phyloP scores from a whole-genome alignment of 176 grass and related monocot species.

The Phyllostachys edulis region DNA sequence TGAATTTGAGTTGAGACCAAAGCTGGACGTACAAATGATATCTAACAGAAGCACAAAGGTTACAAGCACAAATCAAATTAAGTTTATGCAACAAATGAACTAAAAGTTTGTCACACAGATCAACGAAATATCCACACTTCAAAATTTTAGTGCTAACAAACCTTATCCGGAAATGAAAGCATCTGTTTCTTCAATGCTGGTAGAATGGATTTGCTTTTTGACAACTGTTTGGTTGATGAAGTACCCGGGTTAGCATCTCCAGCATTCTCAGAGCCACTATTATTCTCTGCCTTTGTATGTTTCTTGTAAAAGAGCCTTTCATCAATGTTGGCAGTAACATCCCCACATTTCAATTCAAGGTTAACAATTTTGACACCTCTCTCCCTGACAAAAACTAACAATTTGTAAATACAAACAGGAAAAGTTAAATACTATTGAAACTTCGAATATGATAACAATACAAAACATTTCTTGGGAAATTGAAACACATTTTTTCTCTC shows the following conservation, averaged over 20 bases:
- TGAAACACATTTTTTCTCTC: neutral
- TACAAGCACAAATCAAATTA: conserved; percentile 26
- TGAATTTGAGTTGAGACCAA: neutral
- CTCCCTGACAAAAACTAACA: conserved; percentile 63
- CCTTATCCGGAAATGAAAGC: conserved; percentile 89
- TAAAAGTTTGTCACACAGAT: conserved; percentile 14
- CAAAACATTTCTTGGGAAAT: conserved; percentile 4
- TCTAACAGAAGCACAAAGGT: conserved; percentile 1
- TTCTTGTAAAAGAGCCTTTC: conserved; percentile 68
- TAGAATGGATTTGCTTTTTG: conserved; percentile 63
- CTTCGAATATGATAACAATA: conserved; percentile 24
- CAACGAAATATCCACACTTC: neutral
- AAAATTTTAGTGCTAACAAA: conserved; percentile 44
- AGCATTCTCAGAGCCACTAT: conserved; percentile 18
- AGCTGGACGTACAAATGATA: neutral
- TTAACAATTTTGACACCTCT: conserved; percentile 85
- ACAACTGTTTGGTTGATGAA: conserved; percentile 45
- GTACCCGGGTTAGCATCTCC: conserved; percentile 33
- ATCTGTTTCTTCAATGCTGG: conserved; percentile 75
- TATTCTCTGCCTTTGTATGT: conserved; percentile 39
- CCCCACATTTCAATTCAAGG: conserved; percentile 80
- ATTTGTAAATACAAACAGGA: conserved; percentile 26
- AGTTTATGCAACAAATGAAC: neutral
- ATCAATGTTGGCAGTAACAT: conserved; percentile 65
- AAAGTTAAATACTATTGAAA: conserved; percentile 22